Base-by-base conservation (phyloP, 805 yeast species). In the Barnettozyma wickerhamii region DNA sequence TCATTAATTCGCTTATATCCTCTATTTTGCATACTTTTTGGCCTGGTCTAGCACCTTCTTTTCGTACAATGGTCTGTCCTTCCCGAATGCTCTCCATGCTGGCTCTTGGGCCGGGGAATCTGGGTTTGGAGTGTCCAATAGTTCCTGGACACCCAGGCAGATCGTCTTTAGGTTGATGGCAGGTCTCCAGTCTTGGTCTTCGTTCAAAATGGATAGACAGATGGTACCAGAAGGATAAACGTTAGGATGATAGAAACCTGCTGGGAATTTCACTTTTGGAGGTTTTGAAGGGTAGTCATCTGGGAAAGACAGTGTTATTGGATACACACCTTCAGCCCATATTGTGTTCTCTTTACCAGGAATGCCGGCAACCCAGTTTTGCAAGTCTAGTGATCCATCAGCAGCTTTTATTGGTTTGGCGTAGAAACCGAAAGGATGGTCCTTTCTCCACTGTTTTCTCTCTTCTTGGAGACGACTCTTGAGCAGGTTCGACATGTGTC, bases 121-220 rank as follows among this genome's bases (percentile, higher is more conserved):
- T 18, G 95, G 95, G 59, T 93, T 93, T 28, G 99, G 99, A 28
- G 80, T 74, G 55, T 84, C 86, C 46, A 93, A 69, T 41, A 93
- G 71, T 61, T 90, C 96, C 63, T 93, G 99, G 38, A 93, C 80
- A 5, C 99, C 99, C 46, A 89, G 67, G 2, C 84, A 81, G 43
- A 93, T 83, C 59, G 91, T 95, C 58, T 87, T 89, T 50, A 91
- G 65, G 13, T 95, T 86, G 51, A 91, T 84, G 7, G 96, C 96
- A 1, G 99, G 99, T 57, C 96, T 78, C 99, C 99, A 93, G 62
- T 88, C 98, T 63, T 90, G 95, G 34, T 83, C 89, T 61, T 93
- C 99, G 62, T 93, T 93, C 58, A 93, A 70, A 40, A 93, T 90
- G 39, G 95, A 82, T 35, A 93, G 74, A 65, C 99, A 93, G 28